Conservation (phyloP, 805 yeast genomes). For the Saturnispora galanensis region DNA sequence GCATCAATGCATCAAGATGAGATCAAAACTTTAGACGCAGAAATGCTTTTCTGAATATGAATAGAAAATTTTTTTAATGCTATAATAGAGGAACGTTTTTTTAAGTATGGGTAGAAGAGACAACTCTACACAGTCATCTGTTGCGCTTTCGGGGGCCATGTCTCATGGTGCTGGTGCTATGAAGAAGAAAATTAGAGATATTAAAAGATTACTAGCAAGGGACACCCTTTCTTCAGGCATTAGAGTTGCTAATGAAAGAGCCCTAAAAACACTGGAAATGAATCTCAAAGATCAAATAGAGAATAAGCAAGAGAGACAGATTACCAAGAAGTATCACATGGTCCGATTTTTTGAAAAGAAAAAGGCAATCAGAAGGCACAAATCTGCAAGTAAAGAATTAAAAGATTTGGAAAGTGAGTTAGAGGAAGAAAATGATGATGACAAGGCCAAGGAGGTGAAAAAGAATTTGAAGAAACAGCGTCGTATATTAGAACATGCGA, state of each 20-base stretch:
- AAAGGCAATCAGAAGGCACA: conserved; percentile 68
- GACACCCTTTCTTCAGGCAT: conserved; percentile 49
- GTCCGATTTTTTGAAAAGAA: conserved; percentile 85
- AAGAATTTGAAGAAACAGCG: conserved; percentile 30
- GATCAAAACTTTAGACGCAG: conserved; percentile 35
- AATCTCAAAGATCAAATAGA: conserved; percentile 36
- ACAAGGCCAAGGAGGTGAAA: conserved; percentile 17
- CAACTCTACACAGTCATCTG: conserved; percentile 10
- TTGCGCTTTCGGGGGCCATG: conserved; percentile 24
- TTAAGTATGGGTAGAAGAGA: conserved; percentile 9
- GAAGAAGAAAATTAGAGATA: conserved; percentile 79
- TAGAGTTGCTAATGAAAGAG: conserved; percentile 37
- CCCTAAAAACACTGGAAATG: conserved; percentile 36
- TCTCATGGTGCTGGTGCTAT: conserved; percentile 39
- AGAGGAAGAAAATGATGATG: conserved; percentile 12
- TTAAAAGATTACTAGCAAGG: conserved; percentile 55
- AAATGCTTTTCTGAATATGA: conserved; percentile 13
- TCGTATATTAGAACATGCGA: conserved; percentile 44
- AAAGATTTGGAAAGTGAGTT: conserved; percentile 26
- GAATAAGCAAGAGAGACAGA: conserved; percentile 31
- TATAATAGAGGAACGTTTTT: neutral
- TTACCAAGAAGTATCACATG: conserved; percentile 77
- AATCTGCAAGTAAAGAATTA: conserved; percentile 34
- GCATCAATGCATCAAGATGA: conserved; percentile 25
- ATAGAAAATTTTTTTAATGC: neutral